Evolutionary conservation across 1,139 yeast species (phyloP).

Genomic region (Yamadazyma atmosphaerica): DNA sequence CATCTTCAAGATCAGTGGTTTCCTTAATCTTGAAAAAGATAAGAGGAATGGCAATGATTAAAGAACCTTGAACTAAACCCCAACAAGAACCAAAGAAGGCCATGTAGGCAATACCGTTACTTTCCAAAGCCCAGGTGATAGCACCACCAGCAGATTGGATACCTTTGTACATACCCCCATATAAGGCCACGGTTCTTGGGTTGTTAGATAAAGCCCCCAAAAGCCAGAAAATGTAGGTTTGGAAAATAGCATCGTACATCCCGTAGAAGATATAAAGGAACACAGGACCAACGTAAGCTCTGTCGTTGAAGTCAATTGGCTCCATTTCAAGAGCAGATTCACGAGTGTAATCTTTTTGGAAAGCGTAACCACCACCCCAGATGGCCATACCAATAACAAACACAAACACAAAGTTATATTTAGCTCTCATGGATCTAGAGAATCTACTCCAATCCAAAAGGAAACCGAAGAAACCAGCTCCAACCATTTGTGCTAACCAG

Average conservation of each 20-base stretch:
- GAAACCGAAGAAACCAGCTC: slow-evolving; percentile 51
- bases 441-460: slow-evolving; percentile 45
- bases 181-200: slow-evolving; percentile 55
- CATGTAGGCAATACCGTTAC: slow-evolving; percentile 40
- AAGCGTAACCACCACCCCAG: slow-evolving; percentile 65
- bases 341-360: slow-evolving; percentile 48
- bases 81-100: slow-evolving; percentile 53
- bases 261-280: slow-evolving; percentile 64
- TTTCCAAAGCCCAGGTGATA: slow-evolving; percentile 55
- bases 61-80: slow-evolving; percentile 55
- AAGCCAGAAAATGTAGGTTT: slow-evolving; percentile 55
- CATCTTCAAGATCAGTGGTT: slow-evolving; percentile 37
- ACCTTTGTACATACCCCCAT: slow-evolving; percentile 64
- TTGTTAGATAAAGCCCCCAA: slow-evolving; percentile 60
- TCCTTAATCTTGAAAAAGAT: slow-evolving; percentile 46
- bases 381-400: slow-evolving; percentile 46
- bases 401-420: slow-evolving; percentile 45
- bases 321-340: slow-evolving; percentile 16
- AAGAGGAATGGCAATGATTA: slow-evolving; percentile 40
- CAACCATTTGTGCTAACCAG: slow-evolving; percentile 62
- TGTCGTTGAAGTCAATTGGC: slow-evolving; percentile 44
- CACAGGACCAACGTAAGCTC: slow-evolving; percentile 56
- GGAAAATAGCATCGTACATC: slow-evolving; percentile 57
- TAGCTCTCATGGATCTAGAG: slow-evolving; percentile 47
- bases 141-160: slow-evolving; percentile 67